A percentile compares a stretch with the other conserved stretches of the same genome.
Evolutionary conservation across 805 yeast genomes (phyloP).

Genomic region (Isabelozyma pseudorhagii): DNA sequence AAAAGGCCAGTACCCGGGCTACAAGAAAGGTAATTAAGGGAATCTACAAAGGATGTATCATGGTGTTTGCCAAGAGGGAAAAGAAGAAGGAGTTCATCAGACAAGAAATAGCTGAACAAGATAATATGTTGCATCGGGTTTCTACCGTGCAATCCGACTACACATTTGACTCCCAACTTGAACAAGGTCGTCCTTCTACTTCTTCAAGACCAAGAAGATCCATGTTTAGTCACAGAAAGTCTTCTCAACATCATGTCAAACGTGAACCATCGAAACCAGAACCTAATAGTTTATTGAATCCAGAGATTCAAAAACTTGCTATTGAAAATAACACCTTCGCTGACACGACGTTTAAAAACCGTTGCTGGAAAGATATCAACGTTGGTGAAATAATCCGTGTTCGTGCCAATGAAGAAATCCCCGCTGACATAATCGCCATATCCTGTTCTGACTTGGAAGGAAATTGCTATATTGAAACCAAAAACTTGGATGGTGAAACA

Average conservation of each 20-base stretch:
- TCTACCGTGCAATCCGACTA: slow-evolving; percentile 37
- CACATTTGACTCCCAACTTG: slow-evolving; percentile 8
- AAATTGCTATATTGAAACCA: slow-evolving; percentile 74
- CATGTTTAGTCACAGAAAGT: slow-evolving; percentile 1
- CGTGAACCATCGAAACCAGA: slow-evolving; percentile 7
- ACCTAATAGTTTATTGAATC: slow-evolving; percentile 21
- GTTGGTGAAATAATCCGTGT: slow-evolving; percentile 75
- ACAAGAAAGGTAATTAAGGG: slow-evolving; percentile 13
- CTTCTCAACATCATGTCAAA: not conserved
- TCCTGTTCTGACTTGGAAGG: slow-evolving; percentile 69
- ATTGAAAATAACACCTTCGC: slow-evolving; percentile 4
- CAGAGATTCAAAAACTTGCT: slow-evolving; percentile 5
- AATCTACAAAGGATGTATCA: slow-evolving; percentile 17
- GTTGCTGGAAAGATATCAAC: slow-evolving; percentile 64
- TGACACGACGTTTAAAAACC: slow-evolving; percentile 35
- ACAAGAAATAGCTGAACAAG: slow-evolving; percentile 20
- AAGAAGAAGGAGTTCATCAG: slow-evolving; percentile 24
- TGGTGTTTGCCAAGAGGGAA: slow-evolving; percentile 21
- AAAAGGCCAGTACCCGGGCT: slow-evolving; percentile 49
- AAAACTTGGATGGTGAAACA: slow-evolving; percentile 82
- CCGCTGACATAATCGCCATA: slow-evolving; percentile 67
- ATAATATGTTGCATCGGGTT: slow-evolving; percentile 29
- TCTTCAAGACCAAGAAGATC: slow-evolving; percentile 4
- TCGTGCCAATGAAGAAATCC: slow-evolving; percentile 72
- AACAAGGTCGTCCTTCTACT: not conserved